Evolutionary conservation across 306 rosid species (phyloP).

Genomic region (Dalbergia cochinchinensis): DNA sequence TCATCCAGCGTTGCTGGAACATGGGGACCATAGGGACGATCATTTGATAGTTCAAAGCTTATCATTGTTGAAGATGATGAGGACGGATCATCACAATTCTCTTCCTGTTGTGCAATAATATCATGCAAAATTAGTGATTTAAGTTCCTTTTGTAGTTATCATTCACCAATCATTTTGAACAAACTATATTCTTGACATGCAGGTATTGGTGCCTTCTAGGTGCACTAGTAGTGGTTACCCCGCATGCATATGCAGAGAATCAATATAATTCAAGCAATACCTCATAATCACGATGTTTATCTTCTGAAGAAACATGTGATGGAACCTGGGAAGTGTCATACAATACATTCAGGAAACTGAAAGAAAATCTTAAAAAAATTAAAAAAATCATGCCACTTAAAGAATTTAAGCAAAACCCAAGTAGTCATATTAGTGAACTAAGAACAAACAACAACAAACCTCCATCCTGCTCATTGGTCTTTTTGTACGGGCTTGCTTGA

Average conservation of each 20-base stretch:
- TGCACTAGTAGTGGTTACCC: background rate
- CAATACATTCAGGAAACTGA: conserved; percentile 13
- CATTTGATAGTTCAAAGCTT: conserved; percentile 86
- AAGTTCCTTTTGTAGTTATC: conserved; percentile 13
- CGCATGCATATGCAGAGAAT: background rate
- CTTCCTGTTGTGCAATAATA: conserved; percentile 60
- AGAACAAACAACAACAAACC: conserved; percentile 60
- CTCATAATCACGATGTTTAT: conserved; percentile 52
- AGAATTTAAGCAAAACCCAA: background rate
- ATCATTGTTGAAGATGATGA: conserved; percentile 88
- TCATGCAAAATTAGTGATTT: conserved; percentile 36
- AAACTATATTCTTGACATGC: conserved; percentile 2
- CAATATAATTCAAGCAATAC: conserved; percentile 40
- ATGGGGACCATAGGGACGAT: conserved; percentile 65
- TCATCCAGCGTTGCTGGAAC: conserved; percentile 73
- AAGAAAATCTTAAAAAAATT: background rate
- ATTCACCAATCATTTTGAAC: background rate
- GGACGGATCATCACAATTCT: conserved; percentile 57
- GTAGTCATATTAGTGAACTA: conserved; percentile 4
- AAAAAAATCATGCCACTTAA: conserved; percentile 8
- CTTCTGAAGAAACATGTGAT: conserved; percentile 56
- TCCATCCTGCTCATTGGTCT: conserved; percentile 87
- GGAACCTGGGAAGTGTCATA: conserved; percentile 66
- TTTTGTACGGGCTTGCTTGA: conserved; percentile 63
- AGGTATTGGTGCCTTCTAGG: background rate